A percentile compares a stretch with the other conserved stretches of the same genome.
These are phyloP conservation scores for Kokia cookei DNA, from an alignment of 441 rosid genomes.

Conservation along the genomic window DNA sequence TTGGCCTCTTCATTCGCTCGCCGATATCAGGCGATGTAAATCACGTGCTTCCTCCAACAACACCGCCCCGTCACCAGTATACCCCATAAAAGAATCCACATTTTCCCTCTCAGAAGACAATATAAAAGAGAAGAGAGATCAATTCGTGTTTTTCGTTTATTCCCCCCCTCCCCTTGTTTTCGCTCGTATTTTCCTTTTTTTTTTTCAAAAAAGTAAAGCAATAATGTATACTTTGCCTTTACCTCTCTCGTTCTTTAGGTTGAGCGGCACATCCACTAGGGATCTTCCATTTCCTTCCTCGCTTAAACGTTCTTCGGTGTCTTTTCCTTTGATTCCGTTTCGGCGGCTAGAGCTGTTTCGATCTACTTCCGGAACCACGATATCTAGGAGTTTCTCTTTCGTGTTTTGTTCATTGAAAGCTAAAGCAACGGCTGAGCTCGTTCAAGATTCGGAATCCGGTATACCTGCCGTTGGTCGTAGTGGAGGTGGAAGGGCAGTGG, in stretches of 20 bases:
- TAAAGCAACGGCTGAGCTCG: constrained; percentile 56
- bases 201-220: background rate
- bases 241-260: constrained; percentile 34
- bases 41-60: background rate
- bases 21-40: background rate
- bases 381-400: constrained; percentile 27
- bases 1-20: background rate
- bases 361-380: constrained; percentile 1
- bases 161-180: background rate
- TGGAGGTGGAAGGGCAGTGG: constrained; percentile 2
- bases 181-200: background rate
- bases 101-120: background rate
- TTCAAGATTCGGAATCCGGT: constrained; percentile 47
- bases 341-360: background rate
- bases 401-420: constrained; percentile 22
- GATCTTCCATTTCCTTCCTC: constrained; percentile 20
- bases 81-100: no score
- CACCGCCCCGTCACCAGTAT: background rate
- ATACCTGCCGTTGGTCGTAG: constrained; percentile 19
- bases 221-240: constrained; percentile 28
- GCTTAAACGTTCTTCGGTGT: constrained; percentile 14
- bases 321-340: constrained; percentile 7
- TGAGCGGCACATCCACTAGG: constrained; percentile 33
- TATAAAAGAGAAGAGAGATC: constrained; percentile 9
- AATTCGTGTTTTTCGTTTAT: background rate